Percentiles rank a stretch among this genome's conserved stretches.
phyloP scores from a whole-genome alignment of 306 rosid species.

The Castanopsis chinensis region DNA sequence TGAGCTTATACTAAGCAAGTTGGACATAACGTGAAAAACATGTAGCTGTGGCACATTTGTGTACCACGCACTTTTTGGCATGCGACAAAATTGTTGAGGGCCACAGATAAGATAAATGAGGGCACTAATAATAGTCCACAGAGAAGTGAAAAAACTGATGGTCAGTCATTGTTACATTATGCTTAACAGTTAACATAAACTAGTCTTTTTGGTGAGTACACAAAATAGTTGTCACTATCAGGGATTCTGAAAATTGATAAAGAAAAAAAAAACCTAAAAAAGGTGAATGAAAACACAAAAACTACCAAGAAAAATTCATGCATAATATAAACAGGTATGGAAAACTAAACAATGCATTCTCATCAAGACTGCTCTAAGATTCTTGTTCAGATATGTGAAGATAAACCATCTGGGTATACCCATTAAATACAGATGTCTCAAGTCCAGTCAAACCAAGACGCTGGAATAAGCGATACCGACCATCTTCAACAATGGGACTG shows the following conservation, averaged over 20 bases:
- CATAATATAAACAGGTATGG: slow-evolving; percentile 25
- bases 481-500: slow-evolving; percentile 86
- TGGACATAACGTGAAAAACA: not conserved
- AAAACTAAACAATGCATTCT: slow-evolving; percentile 25
- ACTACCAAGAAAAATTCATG: slow-evolving; percentile 21
- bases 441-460: slow-evolving; percentile 73
- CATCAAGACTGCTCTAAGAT: slow-evolving; percentile 36
- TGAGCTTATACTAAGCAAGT: not conserved
- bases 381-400: slow-evolving; percentile 74
- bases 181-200: not conserved
- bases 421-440: slow-evolving; percentile 83
- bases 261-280: not conserved
- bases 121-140: not conserved
- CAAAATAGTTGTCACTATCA: not conserved
- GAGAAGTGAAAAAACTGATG: not conserved
- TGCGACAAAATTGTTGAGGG: not conserved
- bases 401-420: slow-evolving; percentile 98
- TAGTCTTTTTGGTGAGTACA: not conserved
- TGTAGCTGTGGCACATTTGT: not conserved
- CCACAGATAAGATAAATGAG: not conserved
- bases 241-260: not conserved
- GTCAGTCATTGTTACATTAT: not conserved
- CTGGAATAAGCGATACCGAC: slow-evolving; percentile 77
- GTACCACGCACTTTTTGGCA: not conserved
- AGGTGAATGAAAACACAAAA: slow-evolving; percentile 24